Evolutionary conservation across 768 basidiomycete species (phyloP).

Genomic region (Podaxis carcinomalis): DNA sequence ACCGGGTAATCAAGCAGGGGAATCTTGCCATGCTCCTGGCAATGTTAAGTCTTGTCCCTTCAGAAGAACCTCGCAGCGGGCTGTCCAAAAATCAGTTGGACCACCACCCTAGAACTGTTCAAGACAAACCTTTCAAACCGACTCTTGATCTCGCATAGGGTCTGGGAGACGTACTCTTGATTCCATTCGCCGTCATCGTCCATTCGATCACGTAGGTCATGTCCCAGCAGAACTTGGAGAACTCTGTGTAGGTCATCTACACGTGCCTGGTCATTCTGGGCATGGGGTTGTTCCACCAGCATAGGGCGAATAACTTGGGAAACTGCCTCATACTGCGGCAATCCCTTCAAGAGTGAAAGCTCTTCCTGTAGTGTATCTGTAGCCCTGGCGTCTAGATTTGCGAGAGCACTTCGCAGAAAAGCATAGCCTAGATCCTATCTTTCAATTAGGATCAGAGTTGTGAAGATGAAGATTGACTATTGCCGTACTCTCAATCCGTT

Average conservation of each 20-base stretch:
- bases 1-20: constrained; percentile 34
- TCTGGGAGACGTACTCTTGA: constrained; percentile 39
- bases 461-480: neutral
- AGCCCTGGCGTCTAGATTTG: neutral
- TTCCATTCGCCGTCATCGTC: constrained; percentile 43
- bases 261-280: neutral
- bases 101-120: neutral
- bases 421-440: constrained; percentile 3
- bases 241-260: neutral
- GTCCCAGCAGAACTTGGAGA: constrained; percentile 36
- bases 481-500: neutral
- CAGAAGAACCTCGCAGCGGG: constrained; percentile 27
- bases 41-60: constrained; percentile 27
- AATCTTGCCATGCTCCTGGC: constrained; percentile 28
- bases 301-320: neutral
- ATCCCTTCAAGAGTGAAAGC: neutral
- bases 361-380: neutral
- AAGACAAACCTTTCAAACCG: constrained; percentile 37
- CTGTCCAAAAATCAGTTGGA: constrained; percentile 22
- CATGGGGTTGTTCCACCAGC: neutral
- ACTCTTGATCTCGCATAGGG: constrained; percentile 40
- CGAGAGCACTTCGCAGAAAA: neutral
- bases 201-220: constrained; percentile 50
- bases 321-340: neutral
- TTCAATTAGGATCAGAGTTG: neutral